Evolutionary conservation across 1,139 yeast genomes (phyloP).

Genomic region (Taiozyma onychis): DNA sequence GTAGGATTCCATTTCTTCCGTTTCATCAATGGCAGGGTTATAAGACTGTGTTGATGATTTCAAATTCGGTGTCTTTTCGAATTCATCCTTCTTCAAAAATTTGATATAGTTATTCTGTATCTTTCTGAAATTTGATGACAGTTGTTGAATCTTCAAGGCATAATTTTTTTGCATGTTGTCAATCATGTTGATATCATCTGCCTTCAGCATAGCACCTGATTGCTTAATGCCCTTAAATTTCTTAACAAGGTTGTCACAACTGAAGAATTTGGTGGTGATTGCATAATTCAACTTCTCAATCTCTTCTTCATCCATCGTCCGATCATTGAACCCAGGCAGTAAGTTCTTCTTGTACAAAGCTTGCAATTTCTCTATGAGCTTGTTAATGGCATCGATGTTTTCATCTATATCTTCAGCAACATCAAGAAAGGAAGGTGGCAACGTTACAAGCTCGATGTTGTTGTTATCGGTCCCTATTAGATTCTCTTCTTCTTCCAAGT

Average conservation of each 20-base stretch:
- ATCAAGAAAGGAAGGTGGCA: constrained; percentile 79
- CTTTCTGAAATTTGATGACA: constrained; percentile 73
- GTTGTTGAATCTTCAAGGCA: constrained; percentile 78
- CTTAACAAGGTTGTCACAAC: constrained; percentile 71
- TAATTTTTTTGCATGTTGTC: constrained; percentile 78
- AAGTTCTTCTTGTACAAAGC: constrained; percentile 74
- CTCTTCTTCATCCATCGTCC: constrained; percentile 59
- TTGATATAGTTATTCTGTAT: constrained; percentile 86
- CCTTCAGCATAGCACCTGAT: constrained; percentile 25
- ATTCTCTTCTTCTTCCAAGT: constrained; percentile 52
- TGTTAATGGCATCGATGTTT: constrained; percentile 44
- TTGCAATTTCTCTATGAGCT: constrained; percentile 48
- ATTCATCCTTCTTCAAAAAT: constrained; percentile 64
- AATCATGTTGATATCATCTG: constrained; percentile 57
- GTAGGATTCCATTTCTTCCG: constrained; percentile 44
- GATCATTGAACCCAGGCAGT: constrained; percentile 81
- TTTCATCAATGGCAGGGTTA: constrained; percentile 28
- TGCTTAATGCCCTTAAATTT: constrained; percentile 48
- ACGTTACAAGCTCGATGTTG: constrained; percentile 41
- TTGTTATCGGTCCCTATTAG: constrained; percentile 30
- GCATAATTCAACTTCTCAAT: constrained; percentile 74
- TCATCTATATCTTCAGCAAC: constrained; percentile 68
- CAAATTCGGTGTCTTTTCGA: constrained; percentile 31
- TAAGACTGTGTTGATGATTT: constrained; percentile 20
- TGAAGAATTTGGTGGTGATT: constrained; percentile 69